Evolutionary conservation across 192 early-diverging fungal genomes (phyloP).

Genomic region (Backusella westeae): DNA sequence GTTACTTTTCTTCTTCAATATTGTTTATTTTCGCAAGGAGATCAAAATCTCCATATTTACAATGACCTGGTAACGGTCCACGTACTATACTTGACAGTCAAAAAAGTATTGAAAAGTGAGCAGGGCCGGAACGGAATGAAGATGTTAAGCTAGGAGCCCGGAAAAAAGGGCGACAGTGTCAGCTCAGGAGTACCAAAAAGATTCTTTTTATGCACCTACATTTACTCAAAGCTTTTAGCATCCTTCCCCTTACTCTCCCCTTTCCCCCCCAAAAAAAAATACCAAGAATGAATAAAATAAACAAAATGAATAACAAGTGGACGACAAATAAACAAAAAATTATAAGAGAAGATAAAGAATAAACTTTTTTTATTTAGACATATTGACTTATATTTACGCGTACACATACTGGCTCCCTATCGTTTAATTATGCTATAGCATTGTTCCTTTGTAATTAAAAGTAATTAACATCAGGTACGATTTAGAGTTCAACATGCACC

Average conservation of each 20-base stretch:
- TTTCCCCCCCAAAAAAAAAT: not conserved
- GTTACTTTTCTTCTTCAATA: no score
- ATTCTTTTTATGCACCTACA: not conserved
- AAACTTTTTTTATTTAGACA: not conserved
- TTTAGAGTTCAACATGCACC: not conserved
- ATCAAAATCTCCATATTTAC: not conserved
- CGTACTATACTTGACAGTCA: not conserved
- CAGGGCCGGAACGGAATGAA: not conserved
- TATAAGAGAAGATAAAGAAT: not conserved
- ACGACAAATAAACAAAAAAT: not conserved
- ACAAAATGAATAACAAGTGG: no score
- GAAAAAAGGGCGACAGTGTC: not conserved
- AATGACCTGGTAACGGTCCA: not conserved
- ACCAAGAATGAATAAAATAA: not conserved
- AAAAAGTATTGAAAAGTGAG: not conserved
- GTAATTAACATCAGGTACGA: not conserved
- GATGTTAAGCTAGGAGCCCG: no score
- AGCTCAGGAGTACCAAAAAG: not conserved
- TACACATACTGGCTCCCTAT: not conserved
- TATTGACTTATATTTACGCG: not conserved
- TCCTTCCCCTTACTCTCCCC: not conserved
- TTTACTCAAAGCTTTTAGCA: not conserved
- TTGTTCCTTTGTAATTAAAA: not conserved
- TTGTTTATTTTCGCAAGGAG: no score
- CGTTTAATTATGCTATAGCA: not conserved